Conservation (phyloP, 352 stramenopile species). For the Poterioochromonas sp. region DNA sequence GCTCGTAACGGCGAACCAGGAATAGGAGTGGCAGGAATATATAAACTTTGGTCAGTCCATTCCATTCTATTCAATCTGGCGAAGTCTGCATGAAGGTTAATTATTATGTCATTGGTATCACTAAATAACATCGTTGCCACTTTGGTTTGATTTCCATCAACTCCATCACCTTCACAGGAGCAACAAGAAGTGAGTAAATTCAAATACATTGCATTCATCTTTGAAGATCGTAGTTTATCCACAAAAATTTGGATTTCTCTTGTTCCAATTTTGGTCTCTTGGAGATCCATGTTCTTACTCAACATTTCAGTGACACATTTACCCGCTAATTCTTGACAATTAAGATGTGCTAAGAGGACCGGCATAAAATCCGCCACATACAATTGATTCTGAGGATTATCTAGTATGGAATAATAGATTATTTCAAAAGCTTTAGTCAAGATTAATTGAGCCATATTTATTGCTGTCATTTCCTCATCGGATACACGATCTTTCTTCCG, state of each 20-base stretch:
- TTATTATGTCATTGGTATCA: conserved; percentile 34
- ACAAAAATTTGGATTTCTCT: conserved; percentile 42
- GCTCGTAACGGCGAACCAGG: conserved; percentile 3
- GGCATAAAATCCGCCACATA: conserved; percentile 41
- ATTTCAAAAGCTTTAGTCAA: conserved; percentile 34
- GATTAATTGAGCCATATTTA: conserved; percentile 9
- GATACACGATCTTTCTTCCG: neutral
- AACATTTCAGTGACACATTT: conserved; percentile 43
- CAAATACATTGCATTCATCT: conserved; percentile 44
- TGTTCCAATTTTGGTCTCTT: conserved; percentile 42
- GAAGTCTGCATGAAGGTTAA: conserved; percentile 20
- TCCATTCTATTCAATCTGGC: neutral
- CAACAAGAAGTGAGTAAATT: conserved; percentile 39
- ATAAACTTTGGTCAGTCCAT: neutral
- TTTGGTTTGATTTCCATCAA: conserved; percentile 43
- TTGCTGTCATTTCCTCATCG: neutral
- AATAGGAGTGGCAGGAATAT: neutral
- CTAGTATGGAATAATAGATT: conserved; percentile 37
- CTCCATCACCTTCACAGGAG: conserved; percentile 39
- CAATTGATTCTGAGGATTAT: conserved; percentile 43
- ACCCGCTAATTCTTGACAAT: conserved; percentile 30
- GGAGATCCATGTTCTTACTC: conserved; percentile 38
- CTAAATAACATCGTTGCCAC: conserved; percentile 35
- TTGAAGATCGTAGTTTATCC: conserved; percentile 40
- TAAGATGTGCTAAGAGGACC: conserved; percentile 39